A percentile compares a stretch with the other conserved stretches of the same genome.
These are phyloP conservation scores for Diaporthe eres DNA, from an alignment of 2,329 filamentous ascomycete genomes.

Conservation along the genomic window DNA sequence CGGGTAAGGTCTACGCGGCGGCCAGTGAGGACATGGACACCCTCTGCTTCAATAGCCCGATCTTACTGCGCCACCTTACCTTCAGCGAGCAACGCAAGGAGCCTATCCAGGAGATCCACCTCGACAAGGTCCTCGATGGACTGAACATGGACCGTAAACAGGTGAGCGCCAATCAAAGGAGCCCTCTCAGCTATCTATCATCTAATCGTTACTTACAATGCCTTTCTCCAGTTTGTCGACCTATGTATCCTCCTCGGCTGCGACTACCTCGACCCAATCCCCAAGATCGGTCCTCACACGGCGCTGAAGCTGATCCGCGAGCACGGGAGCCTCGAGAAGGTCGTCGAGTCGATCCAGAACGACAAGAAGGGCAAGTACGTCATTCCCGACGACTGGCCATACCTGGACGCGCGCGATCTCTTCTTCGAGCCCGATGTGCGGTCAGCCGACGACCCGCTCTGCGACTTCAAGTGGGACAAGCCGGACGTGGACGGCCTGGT, in stretches of 20 bases:
- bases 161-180: conserved; percentile 60
- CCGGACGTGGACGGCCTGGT: conserved; percentile 93
- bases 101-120: conserved; percentile 94
- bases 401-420: conserved; percentile 88
- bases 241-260: conserved; percentile 97
- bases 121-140: conserved; percentile 89
- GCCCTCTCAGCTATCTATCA: neutral
- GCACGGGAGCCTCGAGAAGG: conserved; percentile 87
- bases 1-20: conserved; percentile 95
- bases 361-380: conserved; percentile 84
- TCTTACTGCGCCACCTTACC: conserved; percentile 91
- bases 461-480: conserved; percentile 98
- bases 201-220: neutral
- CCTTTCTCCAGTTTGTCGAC: conserved; percentile 83
- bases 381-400: conserved; percentile 98
- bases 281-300: conserved; percentile 92
- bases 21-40: conserved; percentile 99
- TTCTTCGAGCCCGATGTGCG: conserved; percentile 94
- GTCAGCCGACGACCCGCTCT: conserved; percentile 84
- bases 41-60: conserved; percentile 92
- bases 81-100: conserved; percentile 98
- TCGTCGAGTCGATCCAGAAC: conserved; percentile 84
- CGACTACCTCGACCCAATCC: conserved; percentile 97
- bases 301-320: conserved; percentile 96
- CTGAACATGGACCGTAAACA: conserved; percentile 89